Percentiles rank a stretch among this genome's conserved stretches.
Evolutionary conservation across 139 green algal genomes (phyloP).

Genomic region (Marvania coccoides): DNA sequence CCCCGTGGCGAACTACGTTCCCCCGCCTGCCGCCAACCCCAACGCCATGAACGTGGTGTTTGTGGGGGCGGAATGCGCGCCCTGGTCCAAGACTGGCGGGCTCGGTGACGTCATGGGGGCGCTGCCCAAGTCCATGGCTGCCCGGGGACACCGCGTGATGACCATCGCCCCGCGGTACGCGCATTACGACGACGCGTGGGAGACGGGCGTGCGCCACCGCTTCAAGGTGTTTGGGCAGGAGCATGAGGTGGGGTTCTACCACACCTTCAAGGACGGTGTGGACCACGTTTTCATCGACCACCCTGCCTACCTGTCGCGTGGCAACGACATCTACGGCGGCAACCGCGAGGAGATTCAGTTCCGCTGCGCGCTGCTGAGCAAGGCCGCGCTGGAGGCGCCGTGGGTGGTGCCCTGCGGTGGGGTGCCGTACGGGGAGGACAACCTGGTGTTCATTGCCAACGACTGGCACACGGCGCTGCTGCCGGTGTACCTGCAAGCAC

Average conservation of each 20-base stretch:
- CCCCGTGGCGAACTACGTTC: too few species aligned
- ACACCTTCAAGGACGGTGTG: conserved; percentile 71
- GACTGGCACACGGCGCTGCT: conserved; percentile 91
- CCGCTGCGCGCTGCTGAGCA: conserved; percentile 70
- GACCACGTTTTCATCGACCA: conserved; percentile 94
- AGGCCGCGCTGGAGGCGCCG: conserved; percentile 76
- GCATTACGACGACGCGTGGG: conserved; percentile 58
- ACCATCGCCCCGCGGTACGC: conserved; percentile 73
- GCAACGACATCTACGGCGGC: conserved; percentile 74
- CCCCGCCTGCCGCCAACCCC: conserved; percentile 15
- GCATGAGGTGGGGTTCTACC: conserved; percentile 79
- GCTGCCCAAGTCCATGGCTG: conserved; percentile 80
- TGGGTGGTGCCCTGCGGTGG: conserved; percentile 81
- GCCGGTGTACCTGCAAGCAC: conserved; percentile 87
- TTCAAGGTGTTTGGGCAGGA: conserved; percentile 52
- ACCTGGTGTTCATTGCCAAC: conserved; percentile 86
- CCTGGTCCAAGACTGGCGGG: conserved; percentile 95
- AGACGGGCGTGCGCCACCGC: conserved; percentile 61
- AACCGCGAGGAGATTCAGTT: conserved; percentile 61
- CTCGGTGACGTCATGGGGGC: conserved; percentile 93
- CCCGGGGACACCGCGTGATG: conserved; percentile 85
- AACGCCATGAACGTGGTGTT: conserved; percentile 93
- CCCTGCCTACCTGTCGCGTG: conserved; percentile 48
- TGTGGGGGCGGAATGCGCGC: conserved; percentile 92
- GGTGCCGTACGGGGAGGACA: conserved; percentile 74